Evolutionary conservation across 2,329 filamentous ascomycete species (phyloP), one percentile per base, ranked within the genome.

Genomic region (Neopestalotiopsis sp.): DNA sequence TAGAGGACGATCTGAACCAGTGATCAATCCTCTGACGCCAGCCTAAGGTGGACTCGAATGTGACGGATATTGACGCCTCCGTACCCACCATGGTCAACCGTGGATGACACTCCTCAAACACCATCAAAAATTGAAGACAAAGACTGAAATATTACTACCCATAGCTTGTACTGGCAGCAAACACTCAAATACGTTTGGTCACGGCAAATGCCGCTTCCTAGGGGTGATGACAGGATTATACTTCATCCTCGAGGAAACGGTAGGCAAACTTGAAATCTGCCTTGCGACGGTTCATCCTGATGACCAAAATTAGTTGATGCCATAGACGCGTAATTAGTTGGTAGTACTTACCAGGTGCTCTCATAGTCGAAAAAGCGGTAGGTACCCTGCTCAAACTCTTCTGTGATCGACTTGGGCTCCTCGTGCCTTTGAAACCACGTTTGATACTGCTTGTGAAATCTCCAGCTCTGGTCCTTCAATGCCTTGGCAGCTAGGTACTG

Each of bases 291-390:
- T 98, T 98, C 95, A 98, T 98, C 95, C 95, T 98, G 77, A 53
- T 70, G 24, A 58, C 53, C 17, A 40, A 69, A 70, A 73, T 79
- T 73, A 81, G 77, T 32, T 68, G 49, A 42, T 13, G 12, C 12
- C 66, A 40, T 17, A 30, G 45, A 24, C 64, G 61, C 66, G 34
- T 34, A 49, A 57, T 70, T 68, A 71, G 49, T 56, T 24, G 34
- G 30, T 63, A 85, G 30, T 63, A 85, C 92, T 82, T 83, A 98
- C 96, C 96, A 99, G 78, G 96, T 99, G 81, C 94, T 97, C 83
- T 99, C 96, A 79, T 99, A 99, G 82, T 99, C 96, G 81, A 99
- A 99, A 86, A 99, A 99, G 65, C 96, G 91, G 85, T 99, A 99
- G 30, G 96, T 99, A 71, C 96, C 96, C 82, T 99, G 96, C 83